Evolutionary conservation across 208 protist genomes (phyloP), one percentile per base, ranked within the genome.

Genomic region (Paratrypanosoma confusum): DNA sequence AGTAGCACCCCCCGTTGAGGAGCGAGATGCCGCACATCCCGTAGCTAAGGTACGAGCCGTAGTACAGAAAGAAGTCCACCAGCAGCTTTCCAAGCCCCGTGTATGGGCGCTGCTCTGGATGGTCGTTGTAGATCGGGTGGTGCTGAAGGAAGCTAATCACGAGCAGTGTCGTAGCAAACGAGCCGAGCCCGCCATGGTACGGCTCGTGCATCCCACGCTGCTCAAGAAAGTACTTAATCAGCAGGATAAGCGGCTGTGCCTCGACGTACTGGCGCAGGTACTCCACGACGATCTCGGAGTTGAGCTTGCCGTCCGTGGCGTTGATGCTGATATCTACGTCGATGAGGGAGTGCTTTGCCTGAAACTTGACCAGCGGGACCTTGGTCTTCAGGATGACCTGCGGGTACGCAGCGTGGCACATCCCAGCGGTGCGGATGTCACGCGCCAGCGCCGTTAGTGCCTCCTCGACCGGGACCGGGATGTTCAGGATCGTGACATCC

Each of bases 61-160:
- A 92, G 43, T 93, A 86, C n/a, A 82, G 72, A 43, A 97, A 89
- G 34, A 97, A 97, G 39, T 96, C 87, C 0, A 95, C 68, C 0
- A 97, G 62, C 6, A 96, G 61, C n/a, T 71, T 72, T 13, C 93
- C 93, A 2, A 95, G 70, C n/a, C 84, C 86, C 0, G 64, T 72
- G 50, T 65, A 57, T 10, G 58, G 32, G 7, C 76, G 79, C 27
- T 76, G 50, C 7, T 76, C 56, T 1, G 52, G 57, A 7, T 59
- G 35, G 0, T 48, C 56, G 1, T 71, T 76, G 55, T 88, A 83
- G 45, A 76, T 87, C 13, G 78, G 79, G 55, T 94, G 80, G 36
- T 86, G 43, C 40, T 96, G 93, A 10, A 97, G 53, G 55, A 96
- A 96, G 52, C 57, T 72, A 17, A 96, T 60, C 16, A 96, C 85